A percentile compares a stretch with the other conserved stretches of the same genome.
Evolutionary conservation across 306 rosid genomes (phyloP).

Genomic region (Vicia faba): DNA sequence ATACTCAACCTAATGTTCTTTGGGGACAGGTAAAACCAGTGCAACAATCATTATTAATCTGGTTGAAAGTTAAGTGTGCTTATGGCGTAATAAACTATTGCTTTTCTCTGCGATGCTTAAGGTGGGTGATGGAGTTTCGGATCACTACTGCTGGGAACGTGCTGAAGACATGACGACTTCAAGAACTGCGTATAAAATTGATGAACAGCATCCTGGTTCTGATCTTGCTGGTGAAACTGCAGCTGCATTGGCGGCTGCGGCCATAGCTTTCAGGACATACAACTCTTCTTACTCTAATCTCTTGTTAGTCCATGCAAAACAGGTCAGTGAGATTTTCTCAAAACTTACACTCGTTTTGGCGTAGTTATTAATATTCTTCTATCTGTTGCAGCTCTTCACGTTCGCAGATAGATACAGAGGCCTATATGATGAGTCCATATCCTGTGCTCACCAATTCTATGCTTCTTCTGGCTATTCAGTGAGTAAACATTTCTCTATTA

Average conservation of each 20-base stretch:
- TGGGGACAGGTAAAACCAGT: conserved; percentile 71
- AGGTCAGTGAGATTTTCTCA: conserved; percentile 42
- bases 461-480: conserved; percentile 82
- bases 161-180: conserved; percentile 91
- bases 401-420: conserved; percentile 84
- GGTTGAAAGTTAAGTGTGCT: conserved; percentile 3
- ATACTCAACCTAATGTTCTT: conserved; percentile 76
- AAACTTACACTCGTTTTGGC: not conserved
- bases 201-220: conserved; percentile 79
- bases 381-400: conserved; percentile 65
- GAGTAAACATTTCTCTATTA: conserved; percentile 18
- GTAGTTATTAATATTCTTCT: conserved; percentile 21
- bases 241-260: conserved; percentile 84
- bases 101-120: conserved; percentile 32
- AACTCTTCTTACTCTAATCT: conserved; percentile 78
- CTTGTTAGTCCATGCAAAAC: conserved; percentile 71
- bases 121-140: conserved; percentile 92
- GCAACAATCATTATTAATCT: conserved; percentile 16
- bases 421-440: conserved; percentile 63
- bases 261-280: conserved; percentile 77
- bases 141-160: conserved; percentile 88
- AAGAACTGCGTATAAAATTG: conserved; percentile 69
- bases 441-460: conserved; percentile 61
- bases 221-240: conserved; percentile 94
- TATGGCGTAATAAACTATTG: not conserved